Conservation (phyloP, 345 rosid genomes). For the Bruguiera sexangula region DNA sequence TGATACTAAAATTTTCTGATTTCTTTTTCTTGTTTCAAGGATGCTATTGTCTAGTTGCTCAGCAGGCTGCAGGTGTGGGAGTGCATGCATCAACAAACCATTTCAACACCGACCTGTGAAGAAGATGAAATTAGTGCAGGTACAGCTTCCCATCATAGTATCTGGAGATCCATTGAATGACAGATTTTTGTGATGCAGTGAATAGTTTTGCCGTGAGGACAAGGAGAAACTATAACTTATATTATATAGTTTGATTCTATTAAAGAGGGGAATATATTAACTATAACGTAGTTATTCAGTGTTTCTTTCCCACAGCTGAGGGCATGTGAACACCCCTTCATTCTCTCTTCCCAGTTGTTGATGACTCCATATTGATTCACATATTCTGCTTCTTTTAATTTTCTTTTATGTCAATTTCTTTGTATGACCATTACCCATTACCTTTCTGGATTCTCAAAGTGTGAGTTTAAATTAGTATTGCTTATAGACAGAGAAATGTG, state of each 20-base stretch:
- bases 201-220: background rate
- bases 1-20: background rate
- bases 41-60: slow-evolving; percentile 95
- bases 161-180: background rate
- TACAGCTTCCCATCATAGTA: slow-evolving; percentile 17
- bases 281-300: background rate
- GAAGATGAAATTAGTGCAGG: slow-evolving; percentile 89
- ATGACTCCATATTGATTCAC: background rate
- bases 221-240: no score
- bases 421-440: slow-evolving; percentile 10
- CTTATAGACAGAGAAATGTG: slow-evolving; percentile 96
- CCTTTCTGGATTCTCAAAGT: slow-evolving; percentile 13
- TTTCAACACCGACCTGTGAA: slow-evolving; percentile 83
- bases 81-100: slow-evolving; percentile 77
- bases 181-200: background rate
- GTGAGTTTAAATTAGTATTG: slow-evolving; percentile 32
- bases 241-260: no score
- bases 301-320: background rate
- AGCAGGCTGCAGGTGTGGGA: slow-evolving; percentile 86
- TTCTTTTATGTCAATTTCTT: slow-evolving; percentile 3
- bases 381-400: slow-evolving; percentile 12
- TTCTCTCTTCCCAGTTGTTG: no score
- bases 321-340: background rate
- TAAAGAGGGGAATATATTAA: background rate
- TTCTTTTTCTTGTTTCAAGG: slow-evolving; percentile 32